Base-by-base conservation (phyloP, 2,329 filamentous ascomycete genomes). In the Teratosphaeria gauchensis region DNA sequence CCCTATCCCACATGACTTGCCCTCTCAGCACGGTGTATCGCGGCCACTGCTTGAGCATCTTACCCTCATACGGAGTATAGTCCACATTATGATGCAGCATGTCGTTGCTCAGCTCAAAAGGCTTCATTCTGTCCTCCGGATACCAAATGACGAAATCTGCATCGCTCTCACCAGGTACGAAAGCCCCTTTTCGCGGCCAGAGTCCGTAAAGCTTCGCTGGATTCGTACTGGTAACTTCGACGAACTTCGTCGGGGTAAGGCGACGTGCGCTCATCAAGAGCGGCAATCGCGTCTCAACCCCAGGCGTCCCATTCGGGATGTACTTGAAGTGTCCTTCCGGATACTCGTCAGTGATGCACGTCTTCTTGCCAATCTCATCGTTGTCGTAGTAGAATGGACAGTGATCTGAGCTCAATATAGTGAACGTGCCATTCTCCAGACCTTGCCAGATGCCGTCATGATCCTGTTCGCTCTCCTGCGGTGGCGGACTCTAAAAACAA, bases 51-150 rank as follows among this genome's bases (percentile, higher is more conserved):
- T 74, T 75, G 48, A 86, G 65, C n/a, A 66, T 72, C 54, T 74
- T 75, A 0, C 83, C 82, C 66, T 86, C 83, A 63, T 81, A 86
- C 0, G 83, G 83, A 8, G 83, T 84, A 65, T 86, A 84, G 65
- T 86, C 83, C 2, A 84, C 78, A 60, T 82, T 76, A 66, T 86
- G 83, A 68, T 86, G 83, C 62, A 86, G 68, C 71, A 80, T 78
- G 4, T 31, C 60, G 62, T 54, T 78, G 75, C 31, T 65, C 69
- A n/a, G 75, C 66, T 1, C 61, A 63, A 35, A 70, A 70, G 0
- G 62, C 60, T 14, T 65, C 66, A 31, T 61, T 12, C 21, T 64
- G 16, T 60, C 58, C 0, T 58, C 64, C 14, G 71, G 71, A 65
- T 77, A 74, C 75, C 75, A 75, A 46, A 78, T 74, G 14, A 75